A percentile compares a stretch with the other conserved stretches of the same genome.
phyloP scores from a whole-genome alignment of 2,329 filamentous ascomycete species.

The Verticillium tricorpus region DNA sequence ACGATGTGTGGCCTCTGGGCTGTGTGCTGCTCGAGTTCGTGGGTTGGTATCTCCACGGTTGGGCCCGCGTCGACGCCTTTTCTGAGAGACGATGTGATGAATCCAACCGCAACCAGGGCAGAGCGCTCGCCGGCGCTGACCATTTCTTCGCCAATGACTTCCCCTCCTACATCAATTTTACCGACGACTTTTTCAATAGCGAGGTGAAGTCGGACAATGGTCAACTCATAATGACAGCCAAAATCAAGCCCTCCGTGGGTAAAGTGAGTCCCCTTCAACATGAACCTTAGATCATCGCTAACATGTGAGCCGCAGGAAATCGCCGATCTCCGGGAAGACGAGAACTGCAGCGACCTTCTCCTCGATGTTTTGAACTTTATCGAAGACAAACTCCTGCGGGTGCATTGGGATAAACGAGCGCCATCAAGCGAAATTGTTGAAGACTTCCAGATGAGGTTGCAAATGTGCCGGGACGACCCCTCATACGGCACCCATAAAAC shows the following conservation, averaged over 20 bases:
- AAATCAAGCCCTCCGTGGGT: neutral
- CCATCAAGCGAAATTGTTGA: neutral
- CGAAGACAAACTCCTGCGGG: neutral
- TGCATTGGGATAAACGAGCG: neutral
- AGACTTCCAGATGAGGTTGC: neutral
- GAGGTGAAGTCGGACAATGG: neutral
- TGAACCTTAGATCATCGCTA: neutral
- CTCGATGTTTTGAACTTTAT: neutral
- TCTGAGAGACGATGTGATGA: neutral
- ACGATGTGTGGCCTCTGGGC: constrained; percentile 2
- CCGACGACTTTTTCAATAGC: neutral
- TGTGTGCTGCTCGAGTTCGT: constrained; percentile 4
- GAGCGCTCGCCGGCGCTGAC: neutral
- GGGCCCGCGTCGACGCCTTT: neutral
- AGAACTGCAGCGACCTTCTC: neutral
- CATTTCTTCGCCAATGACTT: neutral
- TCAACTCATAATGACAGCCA: neutral
- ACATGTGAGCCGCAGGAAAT: neutral
- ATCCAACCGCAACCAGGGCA: neutral
- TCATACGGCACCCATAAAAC: neutral
- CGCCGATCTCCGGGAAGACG: neutral
- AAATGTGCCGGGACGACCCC: neutral
- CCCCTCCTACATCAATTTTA: neutral
- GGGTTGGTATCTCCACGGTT: constrained; percentile 1
- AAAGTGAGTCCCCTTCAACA: neutral